These are phyloP conservation scores for Guadua angustifolia DNA, from an alignment of 176 grass and related monocot genomes.

Conservation along the genomic window DNA sequence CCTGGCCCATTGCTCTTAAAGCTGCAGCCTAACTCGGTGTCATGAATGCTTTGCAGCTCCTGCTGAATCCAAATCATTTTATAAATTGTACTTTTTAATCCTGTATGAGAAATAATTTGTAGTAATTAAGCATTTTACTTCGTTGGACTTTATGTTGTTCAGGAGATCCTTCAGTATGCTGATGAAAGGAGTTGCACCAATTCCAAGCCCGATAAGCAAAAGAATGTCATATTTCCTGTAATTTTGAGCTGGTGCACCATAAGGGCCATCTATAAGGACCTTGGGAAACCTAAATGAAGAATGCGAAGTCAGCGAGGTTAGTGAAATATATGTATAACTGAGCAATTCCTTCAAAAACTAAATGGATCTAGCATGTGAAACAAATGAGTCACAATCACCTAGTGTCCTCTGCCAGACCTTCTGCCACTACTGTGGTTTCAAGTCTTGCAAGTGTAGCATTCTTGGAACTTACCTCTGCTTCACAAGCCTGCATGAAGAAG, in stretches of 20 bases:
- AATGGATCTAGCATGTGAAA: slow-evolving; percentile 7
- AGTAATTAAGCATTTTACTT: slow-evolving; percentile 46
- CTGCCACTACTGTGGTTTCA: slow-evolving; percentile 87
- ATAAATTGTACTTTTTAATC: slow-evolving; percentile 11
- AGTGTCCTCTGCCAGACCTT: slow-evolving; percentile 60
- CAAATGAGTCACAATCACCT: slow-evolving; percentile 45
- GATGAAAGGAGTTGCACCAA: slow-evolving; percentile 83
- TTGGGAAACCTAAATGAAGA: slow-evolving; percentile 67
- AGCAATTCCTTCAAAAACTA: slow-evolving; percentile 18
- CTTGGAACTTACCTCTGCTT: slow-evolving; percentile 72
- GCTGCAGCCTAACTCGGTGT: slow-evolving; percentile 38
- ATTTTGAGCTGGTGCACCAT: slow-evolving; percentile 79
- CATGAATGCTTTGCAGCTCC: slow-evolving; percentile 48
- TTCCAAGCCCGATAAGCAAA: slow-evolving; percentile 76
- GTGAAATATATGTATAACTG: neutral
- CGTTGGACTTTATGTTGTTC: slow-evolving; percentile 65
- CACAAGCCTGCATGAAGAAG: slow-evolving; percentile 68
- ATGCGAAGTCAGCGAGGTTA: neutral
- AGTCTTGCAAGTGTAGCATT: slow-evolving; percentile 84
- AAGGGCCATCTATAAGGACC: slow-evolving; percentile 72
- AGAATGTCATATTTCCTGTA: slow-evolving; percentile 87
- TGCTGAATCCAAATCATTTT: slow-evolving; percentile 42
- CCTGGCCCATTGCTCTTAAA: slow-evolving; percentile 55
- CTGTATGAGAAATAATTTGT: neutral
- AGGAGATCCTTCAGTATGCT: slow-evolving; percentile 88